Evolutionary conservation across 176 grass and related monocot species (phyloP).

Genomic region (Musa schizocarpa): DNA sequence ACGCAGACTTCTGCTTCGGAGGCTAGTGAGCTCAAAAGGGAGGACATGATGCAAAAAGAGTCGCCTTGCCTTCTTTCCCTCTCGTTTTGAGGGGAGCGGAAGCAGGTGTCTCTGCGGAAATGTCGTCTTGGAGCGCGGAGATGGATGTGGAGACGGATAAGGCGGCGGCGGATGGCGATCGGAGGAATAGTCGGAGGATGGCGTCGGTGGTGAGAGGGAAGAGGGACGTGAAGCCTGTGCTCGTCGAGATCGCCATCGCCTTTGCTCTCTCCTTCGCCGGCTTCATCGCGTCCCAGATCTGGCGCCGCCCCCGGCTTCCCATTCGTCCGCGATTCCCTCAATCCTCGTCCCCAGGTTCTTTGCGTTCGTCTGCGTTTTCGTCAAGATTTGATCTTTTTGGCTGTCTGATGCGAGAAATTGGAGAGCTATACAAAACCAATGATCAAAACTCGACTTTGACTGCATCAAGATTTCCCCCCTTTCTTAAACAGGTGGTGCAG

Average conservation of each 20-base stretch:
- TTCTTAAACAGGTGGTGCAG: slow-evolving; percentile 5
- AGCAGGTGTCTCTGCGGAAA: not conserved
- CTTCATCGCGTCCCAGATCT: not conserved
- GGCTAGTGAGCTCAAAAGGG: not conserved
- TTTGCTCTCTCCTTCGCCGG: slow-evolving; percentile 5
- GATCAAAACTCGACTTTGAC: not conserved
- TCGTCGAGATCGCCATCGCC: slow-evolving; percentile 10
- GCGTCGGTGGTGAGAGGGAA: slow-evolving; percentile 1
- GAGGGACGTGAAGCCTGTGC: not conserved
- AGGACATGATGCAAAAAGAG: not conserved
- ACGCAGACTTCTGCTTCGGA: not conserved
- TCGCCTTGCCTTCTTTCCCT: not conserved
- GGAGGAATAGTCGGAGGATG: not conserved
- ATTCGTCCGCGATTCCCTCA: not conserved
- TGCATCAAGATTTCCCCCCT: not conserved
- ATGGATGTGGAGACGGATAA: not conserved
- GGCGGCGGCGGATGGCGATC: not conserved
- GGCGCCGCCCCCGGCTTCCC: not conserved
- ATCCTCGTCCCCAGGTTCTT: not conserved
- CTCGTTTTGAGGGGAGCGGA: not conserved
- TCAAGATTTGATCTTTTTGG: not conserved
- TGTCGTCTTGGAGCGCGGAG: not conserved
- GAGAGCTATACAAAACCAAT: not conserved
- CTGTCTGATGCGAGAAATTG: not conserved
- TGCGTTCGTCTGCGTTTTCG: not conserved